These are phyloP conservation scores for Phenoliferia sp. DNA, from an alignment of 1,284 basidiomycete genomes.

Conservation along the genomic window DNA sequence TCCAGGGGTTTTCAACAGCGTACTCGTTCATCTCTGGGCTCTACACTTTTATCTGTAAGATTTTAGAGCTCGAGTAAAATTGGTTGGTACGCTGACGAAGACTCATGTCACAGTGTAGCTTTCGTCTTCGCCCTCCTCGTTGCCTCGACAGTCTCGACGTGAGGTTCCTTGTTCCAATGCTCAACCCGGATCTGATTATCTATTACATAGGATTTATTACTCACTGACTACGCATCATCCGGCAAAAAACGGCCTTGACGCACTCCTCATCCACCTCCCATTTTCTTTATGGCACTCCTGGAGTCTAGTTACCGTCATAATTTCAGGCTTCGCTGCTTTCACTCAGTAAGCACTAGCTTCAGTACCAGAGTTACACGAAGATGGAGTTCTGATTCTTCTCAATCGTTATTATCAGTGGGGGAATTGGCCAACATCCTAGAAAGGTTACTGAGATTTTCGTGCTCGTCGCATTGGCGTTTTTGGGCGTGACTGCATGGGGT, in stretches of 20 bases:
- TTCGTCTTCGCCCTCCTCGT: neutral
- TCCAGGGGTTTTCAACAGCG: neutral
- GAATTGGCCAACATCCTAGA: neutral
- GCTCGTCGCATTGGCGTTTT: neutral
- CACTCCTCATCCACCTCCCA: neutral
- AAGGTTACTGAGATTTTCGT: neutral
- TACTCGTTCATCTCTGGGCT: neutral
- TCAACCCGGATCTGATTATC: neutral
- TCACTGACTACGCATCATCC: neutral
- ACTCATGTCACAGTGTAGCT: neutral
- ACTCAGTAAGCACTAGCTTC: too few relatives aligned
- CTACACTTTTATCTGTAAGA: neutral
- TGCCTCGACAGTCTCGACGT: neutral
- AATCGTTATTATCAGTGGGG: too few relatives aligned
- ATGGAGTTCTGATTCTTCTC: too few relatives aligned
- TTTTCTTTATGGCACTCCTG: neutral
- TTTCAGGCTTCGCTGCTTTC: neutral
- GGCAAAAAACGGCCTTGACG: neutral
- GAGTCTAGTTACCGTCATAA: neutral
- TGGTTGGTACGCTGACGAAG: neutral
- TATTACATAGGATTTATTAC: neutral
- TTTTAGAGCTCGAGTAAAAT: neutral
- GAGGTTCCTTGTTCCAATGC: neutral
- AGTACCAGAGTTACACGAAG: too few relatives aligned
- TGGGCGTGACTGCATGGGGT: neutral